These are phyloP conservation scores for Gilbertella persicaria DNA, from an alignment of 371 early-diverging fungal genomes.

Conservation along the genomic window DNA sequence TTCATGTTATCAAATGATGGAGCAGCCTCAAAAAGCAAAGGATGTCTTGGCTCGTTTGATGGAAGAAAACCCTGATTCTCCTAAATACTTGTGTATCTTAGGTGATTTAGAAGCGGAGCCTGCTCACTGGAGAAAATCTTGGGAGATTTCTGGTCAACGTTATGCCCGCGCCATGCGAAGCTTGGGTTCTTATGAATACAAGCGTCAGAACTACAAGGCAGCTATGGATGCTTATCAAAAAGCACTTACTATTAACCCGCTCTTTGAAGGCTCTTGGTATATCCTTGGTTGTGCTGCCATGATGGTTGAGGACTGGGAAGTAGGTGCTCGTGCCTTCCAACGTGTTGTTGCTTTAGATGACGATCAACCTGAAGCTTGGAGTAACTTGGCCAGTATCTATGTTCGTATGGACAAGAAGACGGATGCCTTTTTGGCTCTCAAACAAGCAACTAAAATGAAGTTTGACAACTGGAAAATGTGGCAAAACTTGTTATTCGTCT, in stretches of 20 bases:
- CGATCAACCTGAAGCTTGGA: conserved; percentile 96
- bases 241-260: conserved; percentile 90
- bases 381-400: conserved; percentile 88
- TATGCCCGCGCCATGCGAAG: conserved; percentile 94
- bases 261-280: conserved; percentile 96
- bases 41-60: conserved; percentile 66
- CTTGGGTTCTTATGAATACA: conserved; percentile 82
- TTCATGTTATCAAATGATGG: conserved; percentile 81
- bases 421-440: conserved; percentile 83
- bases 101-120: conserved; percentile 87
- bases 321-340: conserved; percentile 76
- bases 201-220: conserved; percentile 51
- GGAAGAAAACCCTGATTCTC: conserved; percentile 65
- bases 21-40: conserved; percentile 83
- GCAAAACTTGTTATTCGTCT: conserved; percentile 85
- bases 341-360: conserved; percentile 74
- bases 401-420: conserved; percentile 63
- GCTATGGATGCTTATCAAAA: conserved; percentile 64
- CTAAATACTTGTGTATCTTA: conserved; percentile 86
- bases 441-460: conserved; percentile 80
- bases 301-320: conserved; percentile 77
- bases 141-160: conserved; percentile 80
- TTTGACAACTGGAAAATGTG: conserved; percentile 90
- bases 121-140: conserved; percentile 81
- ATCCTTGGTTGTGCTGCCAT: conserved; percentile 93